Evolutionary conservation across 345 rosid genomes (phyloP).

Genomic region (Citrus medica): DNA sequence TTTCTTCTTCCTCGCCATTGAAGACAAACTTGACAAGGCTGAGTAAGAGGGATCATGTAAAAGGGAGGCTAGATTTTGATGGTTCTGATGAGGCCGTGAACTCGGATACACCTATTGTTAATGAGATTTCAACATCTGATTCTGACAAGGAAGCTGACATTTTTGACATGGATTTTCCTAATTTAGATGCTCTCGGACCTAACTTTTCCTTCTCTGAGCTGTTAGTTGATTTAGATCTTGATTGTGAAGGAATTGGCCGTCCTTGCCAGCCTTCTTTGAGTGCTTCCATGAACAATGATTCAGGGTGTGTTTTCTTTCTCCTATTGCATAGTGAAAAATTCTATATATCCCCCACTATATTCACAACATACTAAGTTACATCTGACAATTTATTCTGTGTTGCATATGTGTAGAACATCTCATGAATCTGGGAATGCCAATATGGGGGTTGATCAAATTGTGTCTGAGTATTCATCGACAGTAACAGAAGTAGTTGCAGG

Average conservation of each 20-base stretch:
- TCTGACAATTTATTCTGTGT: constrained; percentile 10
- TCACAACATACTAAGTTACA: not conserved
- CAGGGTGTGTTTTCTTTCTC: constrained; percentile 32
- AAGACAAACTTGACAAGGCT: constrained; percentile 49
- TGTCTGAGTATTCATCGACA: constrained; percentile 51
- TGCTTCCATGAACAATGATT: constrained; percentile 23
- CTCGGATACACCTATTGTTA: constrained; percentile 30
- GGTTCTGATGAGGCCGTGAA: constrained; percentile 42
- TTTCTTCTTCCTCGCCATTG: constrained; percentile 69
- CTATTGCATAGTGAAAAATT: not conserved
- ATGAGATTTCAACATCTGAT: constrained; percentile 46
- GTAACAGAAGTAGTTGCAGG: constrained; percentile 38
- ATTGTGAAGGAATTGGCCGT: constrained; percentile 30
- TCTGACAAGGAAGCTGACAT: constrained; percentile 59
- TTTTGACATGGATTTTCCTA: constrained; percentile 62
- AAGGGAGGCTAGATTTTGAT: constrained; percentile 87
- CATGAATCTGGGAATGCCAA: constrained; percentile 41
- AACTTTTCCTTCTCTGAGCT: constrained; percentile 64
- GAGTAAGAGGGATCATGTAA: constrained; percentile 63
- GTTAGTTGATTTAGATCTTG: constrained; percentile 69
- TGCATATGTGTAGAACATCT: constrained; percentile 36
- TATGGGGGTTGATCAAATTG: constrained; percentile 28
- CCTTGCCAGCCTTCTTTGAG: constrained; percentile 38
- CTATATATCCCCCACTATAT: not conserved
- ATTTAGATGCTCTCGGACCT: constrained; percentile 59